These are phyloP conservation scores for Elsinoe ampelina DNA, from an alignment of 2,329 filamentous ascomycete species.

Conservation along the genomic window DNA sequence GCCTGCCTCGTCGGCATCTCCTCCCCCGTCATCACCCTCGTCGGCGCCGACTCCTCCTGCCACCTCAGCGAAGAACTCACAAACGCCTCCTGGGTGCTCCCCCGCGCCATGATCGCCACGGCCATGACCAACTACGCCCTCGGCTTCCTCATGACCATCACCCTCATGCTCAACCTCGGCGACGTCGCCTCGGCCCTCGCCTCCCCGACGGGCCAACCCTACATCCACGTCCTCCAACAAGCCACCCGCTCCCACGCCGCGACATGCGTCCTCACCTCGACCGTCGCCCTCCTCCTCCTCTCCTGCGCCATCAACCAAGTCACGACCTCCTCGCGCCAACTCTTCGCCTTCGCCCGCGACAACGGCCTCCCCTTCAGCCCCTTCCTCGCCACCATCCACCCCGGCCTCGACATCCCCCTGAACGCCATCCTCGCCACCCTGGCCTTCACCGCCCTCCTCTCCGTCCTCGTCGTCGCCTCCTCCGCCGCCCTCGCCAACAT, in stretches of 20 bases:
- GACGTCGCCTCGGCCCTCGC: conserved; percentile 19
- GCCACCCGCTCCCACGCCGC: conserved; percentile 22
- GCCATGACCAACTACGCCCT: conserved; percentile 25
- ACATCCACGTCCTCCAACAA: conserved; percentile 20
- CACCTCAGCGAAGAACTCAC: conserved; percentile 25
- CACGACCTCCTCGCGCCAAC: conserved; percentile 19
- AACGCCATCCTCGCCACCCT: conserved; percentile 23
- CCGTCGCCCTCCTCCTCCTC: conserved; percentile 21
- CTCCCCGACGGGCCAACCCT: conserved; percentile 21
- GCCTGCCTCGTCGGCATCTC: conserved; percentile 16
- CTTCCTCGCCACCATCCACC: conserved; percentile 19
- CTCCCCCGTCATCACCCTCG: conserved; percentile 29
- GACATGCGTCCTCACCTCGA: conserved; percentile 19
- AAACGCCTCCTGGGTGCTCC: conserved; percentile 23
- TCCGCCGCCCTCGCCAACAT: conserved; percentile 18
- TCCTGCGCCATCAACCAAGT: conserved; percentile 18
- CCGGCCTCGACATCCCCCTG: conserved; percentile 25
- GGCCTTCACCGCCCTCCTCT: conserved; percentile 17
- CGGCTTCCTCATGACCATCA: conserved; percentile 24
- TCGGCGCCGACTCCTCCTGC: conserved; percentile 30
- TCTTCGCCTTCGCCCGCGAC: conserved; percentile 25
- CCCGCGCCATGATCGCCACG: conserved; percentile 25
- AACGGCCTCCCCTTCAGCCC: conserved; percentile 23
- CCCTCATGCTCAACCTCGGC: conserved; percentile 24
- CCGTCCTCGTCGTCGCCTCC: conserved; percentile 19